Conservation (phyloP, 306 rosid species). For the Ceratonia siliqua region DNA sequence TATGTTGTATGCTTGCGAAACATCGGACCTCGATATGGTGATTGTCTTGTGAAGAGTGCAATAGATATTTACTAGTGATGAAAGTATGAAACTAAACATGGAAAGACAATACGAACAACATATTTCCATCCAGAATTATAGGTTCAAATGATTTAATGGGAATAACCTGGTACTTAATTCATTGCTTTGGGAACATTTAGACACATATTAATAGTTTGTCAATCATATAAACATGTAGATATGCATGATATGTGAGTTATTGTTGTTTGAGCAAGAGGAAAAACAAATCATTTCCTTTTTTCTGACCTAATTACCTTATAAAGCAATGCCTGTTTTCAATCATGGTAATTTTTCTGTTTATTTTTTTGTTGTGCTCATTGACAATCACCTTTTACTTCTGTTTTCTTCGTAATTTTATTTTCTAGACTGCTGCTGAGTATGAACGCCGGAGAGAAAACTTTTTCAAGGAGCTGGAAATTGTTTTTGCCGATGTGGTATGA, state of each 20-base stretch:
- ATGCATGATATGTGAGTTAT: background rate
- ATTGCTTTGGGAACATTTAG: background rate
- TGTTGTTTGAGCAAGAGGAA: background rate
- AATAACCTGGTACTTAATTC: background rate
- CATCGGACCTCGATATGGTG: no score
- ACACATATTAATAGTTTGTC: background rate
- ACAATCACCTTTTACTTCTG: background rate
- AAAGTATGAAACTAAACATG: no score
- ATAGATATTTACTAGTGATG: no score
- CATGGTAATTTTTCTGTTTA: background rate
- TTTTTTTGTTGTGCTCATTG: background rate
- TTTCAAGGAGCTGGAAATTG: conserved; percentile 90
- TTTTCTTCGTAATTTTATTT: conserved; percentile 21
- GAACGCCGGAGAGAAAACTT: conserved; percentile 80
- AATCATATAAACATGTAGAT: background rate
- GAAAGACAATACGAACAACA: no score
- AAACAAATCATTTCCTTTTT: background rate
- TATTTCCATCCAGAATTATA: no score
- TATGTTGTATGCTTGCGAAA: background rate
- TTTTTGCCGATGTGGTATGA: conserved; percentile 93
- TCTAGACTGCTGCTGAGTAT: conserved; percentile 97
- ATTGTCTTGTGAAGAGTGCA: no score
- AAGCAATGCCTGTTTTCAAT: background rate
- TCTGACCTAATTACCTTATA: background rate
- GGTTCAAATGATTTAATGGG: background rate